Base-by-base conservation (phyloP, 306 rosid genomes). In the Lupinus albus region DNA sequence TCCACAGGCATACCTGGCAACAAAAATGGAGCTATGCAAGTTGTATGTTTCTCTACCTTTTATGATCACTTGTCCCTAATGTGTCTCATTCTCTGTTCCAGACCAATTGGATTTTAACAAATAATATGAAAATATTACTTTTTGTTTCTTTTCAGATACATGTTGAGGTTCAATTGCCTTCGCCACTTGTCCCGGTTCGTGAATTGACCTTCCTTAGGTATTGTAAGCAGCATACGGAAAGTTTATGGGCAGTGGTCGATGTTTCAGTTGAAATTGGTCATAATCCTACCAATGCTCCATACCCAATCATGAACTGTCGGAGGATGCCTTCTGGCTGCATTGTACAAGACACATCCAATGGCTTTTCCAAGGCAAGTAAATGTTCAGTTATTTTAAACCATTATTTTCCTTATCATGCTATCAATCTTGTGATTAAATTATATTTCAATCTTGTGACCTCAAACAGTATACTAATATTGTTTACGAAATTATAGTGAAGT, bases 291-390 rank as follows among this genome's bases (percentile, higher is more conserved):
- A 76, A 72, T 41, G 47, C 63, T 41, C 36, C 66, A 14, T 55
- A 71, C 49, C 59, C 84, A 8, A 78, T 61, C 62, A 3, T 70
- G 70, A 60, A 45, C 67, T 83, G 87, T 58, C 78, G 81, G 85
- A 93, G 83, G 83, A 91, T 89, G 68, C 98, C 98, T 18, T 93
- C 98, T 0, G 98, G 98, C 14, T 87, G 81, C 60, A 18, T 93
- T 32, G 82, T 93, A 76, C 91, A 88, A 59, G 98, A 93, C 67
- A 71, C 77, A 81, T 86, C 97, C 6, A 73, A 82, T 64, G 96
- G 93, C 35, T 66, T 64, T 58, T 86, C 96, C 74, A 89, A 86
- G 94, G 98, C 85, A 84, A 78, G 30, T 30, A 32, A 32, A 0
- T 21, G 21, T 7, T 59, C 35, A 21, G 28, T 58, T 73, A 18